phyloP scores from a whole-genome alignment of 148 eudicot species.

The Silene conica region DNA sequence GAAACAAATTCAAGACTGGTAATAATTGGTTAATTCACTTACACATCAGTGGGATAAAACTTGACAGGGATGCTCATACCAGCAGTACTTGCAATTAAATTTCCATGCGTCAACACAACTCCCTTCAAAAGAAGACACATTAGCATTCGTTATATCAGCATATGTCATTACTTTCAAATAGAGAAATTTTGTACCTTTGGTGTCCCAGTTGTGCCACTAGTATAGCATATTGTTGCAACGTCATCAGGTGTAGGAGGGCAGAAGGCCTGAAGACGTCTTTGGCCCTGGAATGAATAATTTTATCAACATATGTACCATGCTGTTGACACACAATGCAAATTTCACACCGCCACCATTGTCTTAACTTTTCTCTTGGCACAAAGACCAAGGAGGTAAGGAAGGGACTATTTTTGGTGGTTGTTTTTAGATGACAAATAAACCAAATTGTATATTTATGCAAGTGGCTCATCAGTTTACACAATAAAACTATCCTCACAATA shows the following conservation, averaged over 20 bases:
- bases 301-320: slow-evolving; percentile 1
- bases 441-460: too few relatives aligned
- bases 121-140: slow-evolving; percentile 44
- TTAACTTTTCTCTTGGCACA: too few relatives aligned
- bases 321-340: neutral
- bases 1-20: neutral
- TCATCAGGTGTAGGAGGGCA: slow-evolving; percentile 77
- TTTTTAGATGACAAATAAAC: too few relatives aligned
- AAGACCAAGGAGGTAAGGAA: too few relatives aligned
- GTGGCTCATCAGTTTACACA: too few relatives aligned
- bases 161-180: neutral
- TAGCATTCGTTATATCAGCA: neutral
- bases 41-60: slow-evolving; percentile 71
- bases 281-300: slow-evolving; percentile 45
- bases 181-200: slow-evolving; percentile 58
- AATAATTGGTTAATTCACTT: slow-evolving; percentile 26
- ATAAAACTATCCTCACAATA: too few relatives aligned
- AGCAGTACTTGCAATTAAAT: slow-evolving; percentile 75
- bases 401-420: too few relatives aligned
- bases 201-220: slow-evolving; percentile 96
- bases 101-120: slow-evolving; percentile 76
- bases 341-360: too few relatives aligned
- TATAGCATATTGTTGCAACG: slow-evolving; percentile 84
- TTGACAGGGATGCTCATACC: slow-evolving; percentile 40
- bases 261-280: slow-evolving; percentile 52